phyloP scores from a whole-genome alignment of 352 stramenopile species.

The Pythium folliculosum region DNA sequence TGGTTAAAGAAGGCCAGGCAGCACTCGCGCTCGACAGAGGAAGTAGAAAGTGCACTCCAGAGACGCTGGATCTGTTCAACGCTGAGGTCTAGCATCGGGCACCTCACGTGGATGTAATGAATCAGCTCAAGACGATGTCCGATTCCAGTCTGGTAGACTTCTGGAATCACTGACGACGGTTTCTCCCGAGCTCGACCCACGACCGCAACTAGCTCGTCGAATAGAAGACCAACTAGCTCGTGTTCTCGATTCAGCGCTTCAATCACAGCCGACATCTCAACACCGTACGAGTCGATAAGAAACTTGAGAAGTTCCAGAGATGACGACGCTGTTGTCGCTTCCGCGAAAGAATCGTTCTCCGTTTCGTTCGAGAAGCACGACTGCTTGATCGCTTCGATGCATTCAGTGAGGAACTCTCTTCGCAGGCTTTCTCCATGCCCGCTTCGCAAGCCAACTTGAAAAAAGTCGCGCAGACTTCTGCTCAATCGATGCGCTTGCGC shows the following conservation, averaged over 20 bases:
- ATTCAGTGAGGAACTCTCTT: constrained; percentile 73
- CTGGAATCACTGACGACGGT: constrained; percentile 19
- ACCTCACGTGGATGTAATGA: constrained; percentile 85
- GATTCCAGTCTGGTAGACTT: constrained; percentile 70
- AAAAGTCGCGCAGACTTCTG: constrained; percentile 73
- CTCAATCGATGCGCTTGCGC: constrained; percentile 34
- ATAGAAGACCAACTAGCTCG: constrained; percentile 70
- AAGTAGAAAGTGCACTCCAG: constrained; percentile 76
- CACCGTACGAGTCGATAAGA: constrained; percentile 82
- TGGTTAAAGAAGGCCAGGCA: constrained; percentile 88
- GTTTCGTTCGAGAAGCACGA: constrained; percentile 51
- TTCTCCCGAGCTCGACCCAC: constrained; percentile 59
- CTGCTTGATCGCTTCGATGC: constrained; percentile 75
- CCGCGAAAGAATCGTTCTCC: constrained; percentile 23
- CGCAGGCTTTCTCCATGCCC: constrained; percentile 67
- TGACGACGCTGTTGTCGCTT: constrained; percentile 57
- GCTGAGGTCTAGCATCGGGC: constrained; percentile 70
- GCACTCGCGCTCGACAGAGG: constrained; percentile 73
- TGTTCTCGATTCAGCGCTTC: constrained; percentile 78
- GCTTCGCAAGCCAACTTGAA: constrained; percentile 77
- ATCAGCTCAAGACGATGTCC: constrained; percentile 85
- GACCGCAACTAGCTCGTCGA: constrained; percentile 85
- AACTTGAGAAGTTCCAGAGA: constrained; percentile 85
- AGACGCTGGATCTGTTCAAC: constrained; percentile 75
- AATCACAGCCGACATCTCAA: constrained; percentile 65